Evolutionary conservation across 1,284 basidiomycete species (phyloP), one percentile per base, ranked within the genome.

Genomic region (Vanrija humicola): DNA sequence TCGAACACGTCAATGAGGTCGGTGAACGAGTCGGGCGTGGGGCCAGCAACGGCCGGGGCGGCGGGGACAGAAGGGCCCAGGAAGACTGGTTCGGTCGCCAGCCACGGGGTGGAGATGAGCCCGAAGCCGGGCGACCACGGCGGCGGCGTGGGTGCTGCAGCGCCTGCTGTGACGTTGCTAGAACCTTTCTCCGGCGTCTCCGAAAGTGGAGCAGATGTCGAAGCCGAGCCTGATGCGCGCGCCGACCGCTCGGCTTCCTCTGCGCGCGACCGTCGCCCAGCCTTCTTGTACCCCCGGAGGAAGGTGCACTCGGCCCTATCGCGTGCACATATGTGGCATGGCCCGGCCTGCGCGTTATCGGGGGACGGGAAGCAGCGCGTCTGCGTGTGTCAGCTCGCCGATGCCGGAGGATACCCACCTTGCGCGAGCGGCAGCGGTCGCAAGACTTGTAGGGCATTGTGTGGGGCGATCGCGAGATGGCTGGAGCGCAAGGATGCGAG

Each of bases 241-340:
- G 34, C 34, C 34, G 34, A 42, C 40, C n/a, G n/a, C 40, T 16
- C 40, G n/a, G 8, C 40, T 19, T 10, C 5, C 19, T 18, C 40
- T 7, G 28, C 28, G 28, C 34, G 12, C 38, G 19, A 21, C 29
- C 39, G 9, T 5, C 52, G 45, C 26, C 52, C 52, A 3, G 52
- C 38, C n/a, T 46, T 46, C 43, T 54, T 54, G 46, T 54, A 54
- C 15, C 52, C 52, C 5, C n/a, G 29, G n/a, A 40, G 38, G 43
- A 38, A 54, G 12, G 46, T 47, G 23, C 52, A 54, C 26, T 44
- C 28, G 8, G 19, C n/a, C 6, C 42, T 28, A 6, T 38, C 14
- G 18, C 47, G 46, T 9, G 23, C 19, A 29, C 55, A 57, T 0
- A 51, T 46, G 25, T 25, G 29, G 18, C 55, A 57, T 3, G 38